Conservation (phyloP, 2,329 filamentous ascomycete genomes). For the Microsporum ferrugineum region DNA sequence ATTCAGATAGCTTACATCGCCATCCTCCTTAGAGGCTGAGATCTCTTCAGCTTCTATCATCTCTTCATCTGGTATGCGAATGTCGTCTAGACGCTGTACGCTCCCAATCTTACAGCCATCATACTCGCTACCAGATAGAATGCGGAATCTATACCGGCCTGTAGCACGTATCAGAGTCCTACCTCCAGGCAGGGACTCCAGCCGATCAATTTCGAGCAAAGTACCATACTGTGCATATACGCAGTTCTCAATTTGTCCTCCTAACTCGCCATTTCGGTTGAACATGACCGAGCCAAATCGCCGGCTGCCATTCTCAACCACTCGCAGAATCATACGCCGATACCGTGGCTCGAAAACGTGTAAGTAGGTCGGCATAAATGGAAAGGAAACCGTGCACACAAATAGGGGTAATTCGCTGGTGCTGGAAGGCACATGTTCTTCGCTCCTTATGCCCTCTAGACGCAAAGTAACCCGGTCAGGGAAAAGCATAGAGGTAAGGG, state of each 20-base stretch:
- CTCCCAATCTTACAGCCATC: constrained; percentile 73
- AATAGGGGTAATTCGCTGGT: constrained; percentile 55
- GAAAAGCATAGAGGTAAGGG: constrained; percentile 58
- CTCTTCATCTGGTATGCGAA: constrained; percentile 72
- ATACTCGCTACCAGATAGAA: constrained; percentile 49
- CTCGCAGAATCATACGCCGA: constrained; percentile 74
- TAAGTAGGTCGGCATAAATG: constrained; percentile 70
- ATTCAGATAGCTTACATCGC: constrained; percentile 12
- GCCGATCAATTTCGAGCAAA: constrained; percentile 61
- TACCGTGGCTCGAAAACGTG: constrained; percentile 92
- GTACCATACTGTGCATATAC: constrained; percentile 69
- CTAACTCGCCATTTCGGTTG: constrained; percentile 35
- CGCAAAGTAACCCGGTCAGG: constrained; percentile 52
- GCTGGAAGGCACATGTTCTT: constrained; percentile 41
- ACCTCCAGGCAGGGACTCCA: constrained; percentile 64
- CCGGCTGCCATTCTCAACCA: constrained; percentile 54
- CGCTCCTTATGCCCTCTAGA: constrained; percentile 45
- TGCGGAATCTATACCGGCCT: constrained; percentile 65
- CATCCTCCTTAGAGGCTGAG: constrained; percentile 12
- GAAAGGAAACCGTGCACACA: constrained; percentile 65
- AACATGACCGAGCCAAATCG: constrained; percentile 80
- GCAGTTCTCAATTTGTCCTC: constrained; percentile 20
- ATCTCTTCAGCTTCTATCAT: constrained; percentile 60
- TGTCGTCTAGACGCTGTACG: constrained; percentile 66
- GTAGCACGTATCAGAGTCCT: constrained; percentile 69